A percentile compares a stretch with the other conserved stretches of the same genome.
Evolutionary conservation across 768 basidiomycete genomes (phyloP).

Genomic region (Pleurotus eryngii): DNA sequence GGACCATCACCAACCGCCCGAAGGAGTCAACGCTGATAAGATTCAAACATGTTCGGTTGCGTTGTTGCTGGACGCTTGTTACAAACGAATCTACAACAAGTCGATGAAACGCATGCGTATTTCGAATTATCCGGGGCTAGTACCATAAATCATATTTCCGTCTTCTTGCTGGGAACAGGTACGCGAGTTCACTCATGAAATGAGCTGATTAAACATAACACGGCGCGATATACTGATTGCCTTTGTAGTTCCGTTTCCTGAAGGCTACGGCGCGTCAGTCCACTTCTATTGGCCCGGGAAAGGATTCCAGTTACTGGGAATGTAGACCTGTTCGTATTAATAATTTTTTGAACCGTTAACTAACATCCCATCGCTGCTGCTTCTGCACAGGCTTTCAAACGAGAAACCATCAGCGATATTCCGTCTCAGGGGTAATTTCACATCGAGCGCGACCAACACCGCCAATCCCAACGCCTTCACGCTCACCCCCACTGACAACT

Average conservation of each 20-base stretch:
- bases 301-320: slow-evolving; percentile 83
- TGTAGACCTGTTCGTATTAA: slow-evolving; percentile 43
- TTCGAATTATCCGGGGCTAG: slow-evolving; percentile 72
- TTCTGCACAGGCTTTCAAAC: slow-evolving; percentile 67
- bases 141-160: slow-evolving; percentile 80
- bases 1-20: too few species aligned
- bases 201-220: slow-evolving; percentile 7
- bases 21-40: too few species aligned
- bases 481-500: slow-evolving; percentile 26
- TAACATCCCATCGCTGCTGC: neutral
- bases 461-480: slow-evolving; percentile 36
- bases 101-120: slow-evolving; percentile 80
- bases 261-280: slow-evolving; percentile 80
- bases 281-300: slow-evolving; percentile 86
- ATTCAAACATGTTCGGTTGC: slow-evolving; percentile 67
- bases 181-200: slow-evolving; percentile 16
- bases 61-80: slow-evolving; percentile 73
- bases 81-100: slow-evolving; percentile 77
- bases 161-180: slow-evolving; percentile 82
- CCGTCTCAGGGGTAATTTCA: slow-evolving; percentile 68
- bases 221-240: neutral
- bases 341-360: neutral
- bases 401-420: slow-evolving; percentile 90
- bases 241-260: slow-evolving; percentile 67
- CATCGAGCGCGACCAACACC: slow-evolving; percentile 29